Evolutionary conservation across 164 flowering plant genomes (phyloP).

Genomic region (Piper longum): DNA sequence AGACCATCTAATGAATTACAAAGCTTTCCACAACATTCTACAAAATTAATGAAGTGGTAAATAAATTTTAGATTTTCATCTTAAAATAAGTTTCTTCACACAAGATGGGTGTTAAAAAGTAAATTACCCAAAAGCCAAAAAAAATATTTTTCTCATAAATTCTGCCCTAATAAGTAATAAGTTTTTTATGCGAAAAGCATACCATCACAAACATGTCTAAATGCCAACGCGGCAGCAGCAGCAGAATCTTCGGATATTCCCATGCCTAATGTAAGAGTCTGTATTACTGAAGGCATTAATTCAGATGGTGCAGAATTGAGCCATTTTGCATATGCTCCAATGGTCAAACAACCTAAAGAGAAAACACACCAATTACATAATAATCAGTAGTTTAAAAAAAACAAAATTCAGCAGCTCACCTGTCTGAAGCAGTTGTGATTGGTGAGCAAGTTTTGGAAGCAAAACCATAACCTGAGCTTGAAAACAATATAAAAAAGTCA

Average conservation of each 20-base stretch:
- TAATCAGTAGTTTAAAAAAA: not conserved
- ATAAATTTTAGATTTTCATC: not conserved
- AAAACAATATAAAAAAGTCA: not conserved
- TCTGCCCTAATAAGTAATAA: not conserved
- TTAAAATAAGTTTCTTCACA: not conserved
- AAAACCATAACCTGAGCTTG: not conserved
- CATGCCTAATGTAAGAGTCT: conserved; percentile 86
- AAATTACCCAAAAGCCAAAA: too few relatives aligned
- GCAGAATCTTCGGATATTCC: conserved; percentile 88
- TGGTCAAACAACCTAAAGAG: conserved; percentile 63
- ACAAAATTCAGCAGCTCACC: conserved; percentile 26
- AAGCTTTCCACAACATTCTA: conserved; percentile 86
- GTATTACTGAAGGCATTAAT: conserved; percentile 56
- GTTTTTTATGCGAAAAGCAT: conserved; percentile 6
- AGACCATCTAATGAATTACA: conserved; percentile 83
- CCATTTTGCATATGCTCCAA: conserved; percentile 99
- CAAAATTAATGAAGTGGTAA: not conserved
- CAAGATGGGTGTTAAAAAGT: too few relatives aligned
- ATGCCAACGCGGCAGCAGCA: conserved; percentile 96
- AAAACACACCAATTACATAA: not conserved
- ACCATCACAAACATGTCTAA: conserved; percentile 92
- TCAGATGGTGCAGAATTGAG: conserved; percentile 72
- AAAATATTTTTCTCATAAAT: too few relatives aligned
- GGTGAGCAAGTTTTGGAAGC: too few relatives aligned
- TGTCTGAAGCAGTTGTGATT: conserved; percentile 17